phyloP scores from a whole-genome alignment of 1,284 basidiomycete species.

The Boletus albobrunnescens region DNA sequence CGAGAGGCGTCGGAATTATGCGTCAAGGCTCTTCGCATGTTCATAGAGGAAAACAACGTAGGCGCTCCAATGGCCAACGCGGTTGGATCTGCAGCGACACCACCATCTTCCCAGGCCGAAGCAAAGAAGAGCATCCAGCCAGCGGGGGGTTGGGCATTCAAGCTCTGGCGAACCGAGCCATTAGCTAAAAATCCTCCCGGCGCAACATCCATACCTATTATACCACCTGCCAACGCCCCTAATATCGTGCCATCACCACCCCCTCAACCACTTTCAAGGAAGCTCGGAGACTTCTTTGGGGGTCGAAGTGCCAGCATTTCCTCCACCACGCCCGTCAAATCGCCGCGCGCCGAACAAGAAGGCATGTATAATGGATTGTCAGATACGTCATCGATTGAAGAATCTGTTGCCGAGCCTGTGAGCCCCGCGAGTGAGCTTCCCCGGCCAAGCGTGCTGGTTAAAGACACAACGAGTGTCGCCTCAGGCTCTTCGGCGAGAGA shows the following conservation, averaged over 20 bases:
- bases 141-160: slow-evolving; percentile 52
- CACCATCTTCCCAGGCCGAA: slow-evolving; percentile 38
- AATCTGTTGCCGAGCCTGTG: slow-evolving; percentile 45
- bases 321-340: slow-evolving; percentile 36
- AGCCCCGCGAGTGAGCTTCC: slow-evolving; percentile 48
- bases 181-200: slow-evolving; percentile 25
- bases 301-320: slow-evolving; percentile 49
- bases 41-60: slow-evolving; percentile 74
- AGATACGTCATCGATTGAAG: slow-evolving; percentile 49
- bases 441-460: slow-evolving; percentile 37
- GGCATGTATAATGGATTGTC: slow-evolving; percentile 46
- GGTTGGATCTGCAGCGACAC: slow-evolving; percentile 10
- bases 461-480: slow-evolving; percentile 31
- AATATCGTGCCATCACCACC: slow-evolving; percentile 23
- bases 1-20: slow-evolving; percentile 84
- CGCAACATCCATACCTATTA: slow-evolving; percentile 28
- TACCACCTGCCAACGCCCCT: slow-evolving; percentile 30
- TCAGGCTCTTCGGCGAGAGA: slow-evolving; percentile 30
- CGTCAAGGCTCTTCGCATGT: slow-evolving; percentile 76
- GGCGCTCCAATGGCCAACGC: slow-evolving; percentile 33
- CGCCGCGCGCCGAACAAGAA: slow-evolving; percentile 36
- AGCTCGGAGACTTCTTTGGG: slow-evolving; percentile 66
- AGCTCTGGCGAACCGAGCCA: slow-evolving; percentile 56
- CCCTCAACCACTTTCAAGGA: slow-evolving; percentile 47
- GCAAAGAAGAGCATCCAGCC: slow-evolving; percentile 32